Conservation (phyloP, 2,329 filamentous ascomycete species). For the Byssochlamys sp. region DNA sequence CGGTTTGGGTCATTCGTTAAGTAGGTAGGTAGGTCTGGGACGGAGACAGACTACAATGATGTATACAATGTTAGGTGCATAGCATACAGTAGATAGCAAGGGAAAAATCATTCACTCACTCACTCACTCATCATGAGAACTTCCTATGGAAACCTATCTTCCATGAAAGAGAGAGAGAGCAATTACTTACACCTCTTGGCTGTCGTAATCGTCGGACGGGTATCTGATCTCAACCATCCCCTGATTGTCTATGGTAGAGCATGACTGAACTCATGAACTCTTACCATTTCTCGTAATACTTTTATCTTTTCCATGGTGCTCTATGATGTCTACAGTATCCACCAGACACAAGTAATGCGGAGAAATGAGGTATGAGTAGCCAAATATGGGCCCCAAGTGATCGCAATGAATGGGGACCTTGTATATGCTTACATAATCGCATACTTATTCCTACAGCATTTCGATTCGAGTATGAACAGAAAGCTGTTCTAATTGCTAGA, state of each 20-base stretch:
- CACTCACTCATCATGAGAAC: neutral
- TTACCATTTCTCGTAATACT: neutral
- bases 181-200: neutral
- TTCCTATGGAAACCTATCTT: neutral
- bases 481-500: too few species aligned
- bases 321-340: neutral
- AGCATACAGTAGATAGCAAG: too few species aligned
- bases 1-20: too few species aligned
- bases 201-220: neutral
- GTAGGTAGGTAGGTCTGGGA: too few species aligned
- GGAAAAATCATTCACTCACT: too few species aligned
- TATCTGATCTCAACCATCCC: neutral
- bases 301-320: neutral
- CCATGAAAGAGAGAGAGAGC: neutral
- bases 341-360: neutral
- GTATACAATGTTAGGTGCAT: too few species aligned
- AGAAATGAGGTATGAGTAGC: neutral
- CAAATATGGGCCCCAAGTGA: neutral
- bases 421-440: neutral
- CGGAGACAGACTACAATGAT: too few species aligned
- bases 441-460: too few species aligned
- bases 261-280: neutral
- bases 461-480: too few species aligned
- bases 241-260: neutral
- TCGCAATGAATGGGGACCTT: neutral